These are phyloP conservation scores for Pseudopyricularia cyperi DNA, from an alignment of 2,329 filamentous ascomycete genomes.

Conservation along the genomic window DNA sequence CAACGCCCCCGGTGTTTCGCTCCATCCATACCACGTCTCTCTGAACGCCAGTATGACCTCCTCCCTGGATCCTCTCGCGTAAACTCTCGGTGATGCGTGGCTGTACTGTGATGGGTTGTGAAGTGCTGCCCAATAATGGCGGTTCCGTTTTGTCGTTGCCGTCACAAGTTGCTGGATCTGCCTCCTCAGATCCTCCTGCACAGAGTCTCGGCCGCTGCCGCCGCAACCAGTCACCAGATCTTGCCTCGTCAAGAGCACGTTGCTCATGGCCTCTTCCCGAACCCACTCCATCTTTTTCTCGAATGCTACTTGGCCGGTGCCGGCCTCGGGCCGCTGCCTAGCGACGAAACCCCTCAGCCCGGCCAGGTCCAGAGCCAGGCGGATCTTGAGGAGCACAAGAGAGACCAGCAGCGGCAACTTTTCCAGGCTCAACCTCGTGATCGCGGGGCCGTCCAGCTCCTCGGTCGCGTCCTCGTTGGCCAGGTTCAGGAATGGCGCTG, in stretches of 20 bases:
- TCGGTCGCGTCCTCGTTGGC: background rate
- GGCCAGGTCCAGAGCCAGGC: background rate
- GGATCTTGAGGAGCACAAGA: background rate
- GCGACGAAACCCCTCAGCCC: background rate
- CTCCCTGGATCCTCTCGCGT: background rate
- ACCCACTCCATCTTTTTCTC: background rate
- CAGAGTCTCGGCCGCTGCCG: background rate
- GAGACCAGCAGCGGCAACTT: background rate
- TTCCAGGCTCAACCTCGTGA: background rate
- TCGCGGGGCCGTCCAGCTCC: background rate
- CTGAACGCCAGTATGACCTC: background rate
- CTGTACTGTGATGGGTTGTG: background rate
- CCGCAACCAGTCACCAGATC: background rate
- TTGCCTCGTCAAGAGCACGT: background rate
- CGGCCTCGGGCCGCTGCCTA: background rate
- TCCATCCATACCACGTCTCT: background rate
- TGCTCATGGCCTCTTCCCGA: background rate
- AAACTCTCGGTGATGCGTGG: background rate
- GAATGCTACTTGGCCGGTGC: background rate
- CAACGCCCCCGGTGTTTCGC: background rate
- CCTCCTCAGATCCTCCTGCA: background rate
- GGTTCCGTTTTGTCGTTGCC: background rate
- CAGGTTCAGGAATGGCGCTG: background rate
- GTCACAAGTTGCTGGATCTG: background rate
- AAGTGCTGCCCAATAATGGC: background rate